A percentile compares a stretch with the other conserved stretches of the same genome.
Evolutionary conservation across 768 basidiomycete species (phyloP).

Genomic region (Psilocybe sp.): DNA sequence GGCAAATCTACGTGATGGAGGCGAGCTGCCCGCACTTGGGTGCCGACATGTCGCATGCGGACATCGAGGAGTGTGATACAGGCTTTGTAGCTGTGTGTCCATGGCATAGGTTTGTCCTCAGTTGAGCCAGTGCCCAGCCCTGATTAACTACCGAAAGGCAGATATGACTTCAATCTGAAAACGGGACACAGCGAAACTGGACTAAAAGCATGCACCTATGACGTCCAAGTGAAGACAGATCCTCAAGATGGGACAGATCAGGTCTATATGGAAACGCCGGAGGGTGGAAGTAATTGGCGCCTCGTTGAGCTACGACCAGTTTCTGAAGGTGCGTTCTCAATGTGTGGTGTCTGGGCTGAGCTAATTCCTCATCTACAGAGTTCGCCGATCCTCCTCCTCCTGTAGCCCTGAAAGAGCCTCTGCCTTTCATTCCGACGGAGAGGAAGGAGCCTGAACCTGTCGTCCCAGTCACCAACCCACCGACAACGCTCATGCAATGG

Average conservation of each 20-base stretch:
- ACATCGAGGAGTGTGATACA: constrained; percentile 66
- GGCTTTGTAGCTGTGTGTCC: constrained; percentile 69
- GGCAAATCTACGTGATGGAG: constrained; percentile 77
- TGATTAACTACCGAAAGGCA: constrained; percentile 16
- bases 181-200: constrained; percentile 73
- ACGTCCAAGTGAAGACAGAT: constrained; percentile 47
- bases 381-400: constrained; percentile 67
- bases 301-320: constrained; percentile 69
- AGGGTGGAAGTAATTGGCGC: constrained; percentile 52
- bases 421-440: constrained; percentile 2
- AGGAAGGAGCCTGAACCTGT: constrained; percentile 38
- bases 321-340: constrained; percentile 53
- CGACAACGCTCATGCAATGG: constrained; percentile 74
- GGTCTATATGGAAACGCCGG: constrained; percentile 62
- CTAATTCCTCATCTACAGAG: constrained; percentile 26
- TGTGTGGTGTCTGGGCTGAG: not conserved
- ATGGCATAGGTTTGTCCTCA: constrained; percentile 58
- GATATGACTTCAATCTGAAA: constrained; percentile 72
- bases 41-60: constrained; percentile 77
- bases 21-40: constrained; percentile 78
- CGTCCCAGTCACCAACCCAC: constrained; percentile 46
- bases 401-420: constrained; percentile 9
- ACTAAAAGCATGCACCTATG: constrained; percentile 64
- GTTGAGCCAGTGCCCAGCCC: not conserved
- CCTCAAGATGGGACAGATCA: constrained; percentile 34